Conservation (phyloP, 768 basidiomycete genomes). For the Zangia roseola region DNA sequence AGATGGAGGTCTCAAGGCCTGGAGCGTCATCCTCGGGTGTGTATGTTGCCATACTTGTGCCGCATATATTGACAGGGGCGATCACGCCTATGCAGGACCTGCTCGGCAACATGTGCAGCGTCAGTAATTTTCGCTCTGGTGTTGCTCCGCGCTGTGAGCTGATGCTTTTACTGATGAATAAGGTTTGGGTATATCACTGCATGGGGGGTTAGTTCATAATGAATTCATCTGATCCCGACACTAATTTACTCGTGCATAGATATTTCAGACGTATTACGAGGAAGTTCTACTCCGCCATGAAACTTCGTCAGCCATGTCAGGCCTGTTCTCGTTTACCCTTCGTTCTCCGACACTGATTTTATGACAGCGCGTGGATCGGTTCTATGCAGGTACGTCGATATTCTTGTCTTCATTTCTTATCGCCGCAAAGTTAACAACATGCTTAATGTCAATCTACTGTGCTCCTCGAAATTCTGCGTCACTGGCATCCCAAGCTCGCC, state of each 20-base stretch:
- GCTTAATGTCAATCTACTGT: too few relatives aligned
- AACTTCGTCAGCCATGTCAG: conserved; percentile 63
- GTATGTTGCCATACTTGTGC: neutral
- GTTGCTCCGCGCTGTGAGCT: neutral
- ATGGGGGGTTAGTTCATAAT: conserved; percentile 58
- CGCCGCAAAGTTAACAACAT: too few relatives aligned
- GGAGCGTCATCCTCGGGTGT: conserved; percentile 28
- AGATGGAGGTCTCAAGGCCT: conserved; percentile 29
- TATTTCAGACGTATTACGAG: conserved; percentile 75
- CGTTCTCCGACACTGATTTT: too few relatives aligned
- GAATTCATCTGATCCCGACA: neutral
- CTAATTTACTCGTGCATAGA: conserved; percentile 35
- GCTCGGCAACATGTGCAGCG: conserved; percentile 39
- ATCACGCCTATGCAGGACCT: conserved; percentile 7
- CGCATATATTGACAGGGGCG: neutral
- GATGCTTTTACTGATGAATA: neutral
- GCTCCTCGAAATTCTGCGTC: neutral
- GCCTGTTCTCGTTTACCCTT: neutral
- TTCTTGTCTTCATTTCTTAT: too few relatives aligned
- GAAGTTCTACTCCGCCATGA: conserved; percentile 45
- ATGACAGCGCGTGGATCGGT: conserved; percentile 74
- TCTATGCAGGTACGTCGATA: conserved; percentile 56
- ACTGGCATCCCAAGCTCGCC: conserved; percentile 46
- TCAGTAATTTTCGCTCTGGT: conserved; percentile 20
- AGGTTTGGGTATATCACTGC: conserved; percentile 72